These are phyloP conservation scores for Aspergillus sclerotiicarbonarius DNA, from an alignment of 495 filamentous ascomycete species.

Conservation along the genomic window DNA sequence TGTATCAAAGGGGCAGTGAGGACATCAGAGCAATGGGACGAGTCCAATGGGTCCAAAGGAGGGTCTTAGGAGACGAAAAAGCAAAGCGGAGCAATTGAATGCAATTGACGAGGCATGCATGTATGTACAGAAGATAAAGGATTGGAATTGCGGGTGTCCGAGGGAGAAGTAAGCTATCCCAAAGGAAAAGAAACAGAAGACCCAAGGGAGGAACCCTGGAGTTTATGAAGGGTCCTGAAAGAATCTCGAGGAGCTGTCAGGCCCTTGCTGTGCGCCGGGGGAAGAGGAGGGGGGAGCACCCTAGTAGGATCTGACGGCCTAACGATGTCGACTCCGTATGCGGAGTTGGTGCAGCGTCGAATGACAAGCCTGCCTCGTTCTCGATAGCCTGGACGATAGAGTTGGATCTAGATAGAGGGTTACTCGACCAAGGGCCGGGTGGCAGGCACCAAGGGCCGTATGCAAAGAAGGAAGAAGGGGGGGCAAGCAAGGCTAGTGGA, in stretches of 20 bases:
- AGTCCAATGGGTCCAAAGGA: constrained; percentile 1
- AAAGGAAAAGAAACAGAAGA: constrained; percentile 9
- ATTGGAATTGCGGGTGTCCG: constrained; percentile 1
- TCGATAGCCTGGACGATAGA: constrained; percentile 28
- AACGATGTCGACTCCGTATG: constrained; percentile 1
- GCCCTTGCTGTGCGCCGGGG: constrained; percentile 18
- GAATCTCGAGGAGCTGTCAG: constrained; percentile 24
- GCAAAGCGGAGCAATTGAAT: constrained; percentile 1
- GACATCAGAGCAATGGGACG: background rate
- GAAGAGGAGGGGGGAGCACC: no score
- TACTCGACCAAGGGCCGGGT: constrained; percentile 17
- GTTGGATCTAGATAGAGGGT: constrained; percentile 22
- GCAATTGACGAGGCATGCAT: constrained; percentile 3
- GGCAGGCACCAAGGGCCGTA: constrained; percentile 13
- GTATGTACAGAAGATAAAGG: constrained; percentile 20
- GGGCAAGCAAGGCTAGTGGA: constrained; percentile 23
- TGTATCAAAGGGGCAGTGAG: constrained; percentile 4
- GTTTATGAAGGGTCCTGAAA: constrained; percentile 19
- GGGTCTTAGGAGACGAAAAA: constrained; percentile 6
- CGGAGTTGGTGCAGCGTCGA: constrained; percentile 15
- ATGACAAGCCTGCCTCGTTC: constrained; percentile 19
- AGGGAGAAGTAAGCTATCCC: constrained; percentile 4
- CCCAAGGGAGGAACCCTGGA: constrained; percentile 11
- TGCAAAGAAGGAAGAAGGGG: constrained; percentile 4
- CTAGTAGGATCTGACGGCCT: constrained; percentile 12